Evolutionary conservation across 257 asterid genomes (phyloP).

Genomic region (Coffea eugenioides): DNA sequence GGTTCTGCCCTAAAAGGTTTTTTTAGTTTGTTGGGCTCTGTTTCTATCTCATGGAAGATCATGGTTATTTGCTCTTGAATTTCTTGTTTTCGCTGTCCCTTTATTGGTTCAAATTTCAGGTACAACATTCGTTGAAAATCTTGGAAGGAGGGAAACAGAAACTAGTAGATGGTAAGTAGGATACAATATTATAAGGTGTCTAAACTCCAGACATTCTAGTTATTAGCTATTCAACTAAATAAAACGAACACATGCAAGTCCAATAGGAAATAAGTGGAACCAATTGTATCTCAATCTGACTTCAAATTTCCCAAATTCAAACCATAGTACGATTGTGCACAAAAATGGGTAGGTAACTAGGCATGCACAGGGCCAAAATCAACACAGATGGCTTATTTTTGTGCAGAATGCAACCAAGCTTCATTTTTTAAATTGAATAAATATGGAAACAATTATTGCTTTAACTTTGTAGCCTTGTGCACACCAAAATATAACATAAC

Average conservation of each 20-base stretch:
- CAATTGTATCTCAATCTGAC: background rate
- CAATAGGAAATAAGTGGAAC: no score
- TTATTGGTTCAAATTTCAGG: background rate
- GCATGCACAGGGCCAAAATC: background rate
- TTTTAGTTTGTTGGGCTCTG: background rate
- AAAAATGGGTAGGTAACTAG: no score
- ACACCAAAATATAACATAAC: no score
- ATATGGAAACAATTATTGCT: no score
- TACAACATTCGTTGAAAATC: no score
- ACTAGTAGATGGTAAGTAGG: background rate
- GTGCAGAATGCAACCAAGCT: background rate
- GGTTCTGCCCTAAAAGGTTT: background rate
- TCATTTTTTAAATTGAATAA: background rate
- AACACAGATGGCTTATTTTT: no score
- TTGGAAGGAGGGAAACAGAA: background rate
- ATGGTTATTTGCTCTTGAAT: background rate
- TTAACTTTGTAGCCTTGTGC: no score
- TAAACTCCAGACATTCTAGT: background rate
- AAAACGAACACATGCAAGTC: no score
- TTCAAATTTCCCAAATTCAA: no score
- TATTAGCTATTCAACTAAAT: no score
- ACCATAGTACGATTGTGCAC: no score
- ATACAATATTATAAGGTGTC: background rate
- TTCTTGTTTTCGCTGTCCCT: background rate
- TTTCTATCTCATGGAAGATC: background rate